Conservation (phyloP, 192 early-diverging fungal species). For the Radiomyces spectabilis region DNA sequence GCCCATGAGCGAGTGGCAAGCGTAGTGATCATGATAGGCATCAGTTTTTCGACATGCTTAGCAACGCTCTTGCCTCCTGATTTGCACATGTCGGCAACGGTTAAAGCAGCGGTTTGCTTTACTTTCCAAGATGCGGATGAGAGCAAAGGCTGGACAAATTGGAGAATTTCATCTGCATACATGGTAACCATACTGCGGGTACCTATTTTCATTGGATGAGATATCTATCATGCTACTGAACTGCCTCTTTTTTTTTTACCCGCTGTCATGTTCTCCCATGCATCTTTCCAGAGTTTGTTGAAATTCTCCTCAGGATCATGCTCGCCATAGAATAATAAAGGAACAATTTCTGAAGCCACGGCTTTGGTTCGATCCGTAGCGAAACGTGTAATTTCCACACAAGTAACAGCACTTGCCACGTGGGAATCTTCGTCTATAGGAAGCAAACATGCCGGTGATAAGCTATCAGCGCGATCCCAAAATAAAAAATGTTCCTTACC, state of each 20-base stretch:
- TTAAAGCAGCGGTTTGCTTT: slow-evolving; percentile 64
- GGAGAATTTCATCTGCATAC: slow-evolving; percentile 57
- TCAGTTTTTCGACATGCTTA: slow-evolving; percentile 31
- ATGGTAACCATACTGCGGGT: slow-evolving; percentile 52
- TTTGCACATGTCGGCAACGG: slow-evolving; percentile 56
- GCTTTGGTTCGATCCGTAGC: slow-evolving; percentile 51
- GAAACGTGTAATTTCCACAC: slow-evolving; percentile 61
- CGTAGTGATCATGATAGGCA: slow-evolving; percentile 56
- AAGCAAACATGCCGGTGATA: slow-evolving; percentile 1
- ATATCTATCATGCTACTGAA: not conserved
- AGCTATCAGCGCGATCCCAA: not conserved
- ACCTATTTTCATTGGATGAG: slow-evolving; percentile 9
- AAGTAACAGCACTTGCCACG: slow-evolving; percentile 54
- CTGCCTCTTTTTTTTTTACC: slow-evolving; percentile 25
- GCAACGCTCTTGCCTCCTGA: slow-evolving; percentile 38
- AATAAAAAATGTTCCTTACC: slow-evolving; percentile 18
- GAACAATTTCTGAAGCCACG: slow-evolving; percentile 51
- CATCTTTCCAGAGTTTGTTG: slow-evolving; percentile 56
- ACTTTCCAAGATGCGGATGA: slow-evolving; percentile 66
- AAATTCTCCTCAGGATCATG: slow-evolving; percentile 53
- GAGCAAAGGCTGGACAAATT: slow-evolving; percentile 43
- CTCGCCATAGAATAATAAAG: slow-evolving; percentile 62
- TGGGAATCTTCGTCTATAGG: slow-evolving; percentile 61
- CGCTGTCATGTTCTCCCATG: slow-evolving; percentile 70
- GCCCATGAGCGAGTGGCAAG: slow-evolving; percentile 70